A percentile compares a stretch with the other conserved stretches of the same genome.
These are phyloP conservation scores for Fonsecaea multimorphosa DNA, from an alignment of 2,329 filamentous ascomycete species.

Conservation along the genomic window DNA sequence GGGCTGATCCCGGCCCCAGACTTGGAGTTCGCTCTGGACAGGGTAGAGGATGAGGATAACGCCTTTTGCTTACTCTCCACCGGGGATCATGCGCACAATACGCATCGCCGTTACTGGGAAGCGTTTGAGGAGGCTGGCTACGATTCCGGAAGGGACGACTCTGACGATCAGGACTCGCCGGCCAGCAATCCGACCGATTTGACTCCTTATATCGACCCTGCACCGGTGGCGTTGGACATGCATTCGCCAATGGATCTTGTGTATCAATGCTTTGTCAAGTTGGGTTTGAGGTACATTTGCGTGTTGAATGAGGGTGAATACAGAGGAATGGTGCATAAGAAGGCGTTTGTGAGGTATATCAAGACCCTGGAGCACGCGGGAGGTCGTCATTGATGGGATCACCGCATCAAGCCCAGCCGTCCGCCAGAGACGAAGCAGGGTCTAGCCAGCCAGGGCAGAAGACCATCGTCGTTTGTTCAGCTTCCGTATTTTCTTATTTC, in stretches of 20 bases:
- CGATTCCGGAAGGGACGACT: slow-evolving; percentile 65
- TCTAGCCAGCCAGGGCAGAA: too few species aligned
- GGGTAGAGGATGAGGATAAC: slow-evolving; percentile 71
- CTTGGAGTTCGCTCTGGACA: slow-evolving; percentile 89
- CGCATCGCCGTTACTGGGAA: slow-evolving; percentile 32
- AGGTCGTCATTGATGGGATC: slow-evolving; percentile 7
- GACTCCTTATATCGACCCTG: slow-evolving; percentile 87
- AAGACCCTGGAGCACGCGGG: slow-evolving; percentile 72
- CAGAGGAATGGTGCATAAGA: slow-evolving; percentile 94
- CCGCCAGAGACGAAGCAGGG: too few species aligned
- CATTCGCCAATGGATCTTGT: slow-evolving; percentile 91
- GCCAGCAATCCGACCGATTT: slow-evolving; percentile 76
- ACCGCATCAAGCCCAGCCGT: neutral
- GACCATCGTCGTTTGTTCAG: neutral
- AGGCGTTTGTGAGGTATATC: slow-evolving; percentile 93
- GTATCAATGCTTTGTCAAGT: slow-evolving; percentile 94
- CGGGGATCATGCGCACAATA: slow-evolving; percentile 56
- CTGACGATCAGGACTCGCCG: slow-evolving; percentile 64
- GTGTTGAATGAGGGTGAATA: slow-evolving; percentile 83
- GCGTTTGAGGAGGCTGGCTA: slow-evolving; percentile 32
- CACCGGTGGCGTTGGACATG: slow-evolving; percentile 86
- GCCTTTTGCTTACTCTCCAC: slow-evolving; percentile 80
- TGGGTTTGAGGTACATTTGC: slow-evolving; percentile 91
- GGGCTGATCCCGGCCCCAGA: slow-evolving; percentile 93
- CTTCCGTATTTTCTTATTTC: neutral